A percentile compares a stretch with the other conserved stretches of the same genome.
Evolutionary conservation across 2,329 filamentous ascomycete genomes (phyloP).

Genomic region (Aspergillus hiratsukae): DNA sequence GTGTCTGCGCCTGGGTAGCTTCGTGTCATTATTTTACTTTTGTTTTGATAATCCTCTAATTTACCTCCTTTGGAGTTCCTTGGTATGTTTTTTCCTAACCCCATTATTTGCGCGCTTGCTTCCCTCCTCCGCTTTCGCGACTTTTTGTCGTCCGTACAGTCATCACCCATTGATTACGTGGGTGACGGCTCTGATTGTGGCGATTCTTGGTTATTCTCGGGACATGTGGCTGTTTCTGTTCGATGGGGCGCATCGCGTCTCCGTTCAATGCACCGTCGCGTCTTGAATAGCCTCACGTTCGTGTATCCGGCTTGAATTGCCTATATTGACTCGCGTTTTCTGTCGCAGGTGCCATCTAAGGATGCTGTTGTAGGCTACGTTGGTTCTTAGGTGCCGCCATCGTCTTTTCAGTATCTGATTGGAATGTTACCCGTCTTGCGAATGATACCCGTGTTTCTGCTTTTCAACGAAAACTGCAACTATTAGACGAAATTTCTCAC

Average conservation of each 20-base stretch:
- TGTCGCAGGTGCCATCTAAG: constrained; percentile 18
- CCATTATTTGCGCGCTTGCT: not conserved
- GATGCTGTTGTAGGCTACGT: constrained; percentile 28
- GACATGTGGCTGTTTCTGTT: constrained; percentile 7
- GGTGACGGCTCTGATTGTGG: not conserved
- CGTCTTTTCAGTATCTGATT: constrained; percentile 21
- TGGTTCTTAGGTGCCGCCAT: constrained; percentile 12
- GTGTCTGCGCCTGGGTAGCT: constrained; percentile 8
- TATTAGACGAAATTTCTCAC: constrained; percentile 5
- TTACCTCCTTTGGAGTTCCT: not conserved
- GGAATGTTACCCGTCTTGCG: constrained; percentile 16
- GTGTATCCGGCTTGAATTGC: not conserved
- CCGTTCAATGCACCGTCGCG: constrained; percentile 13
- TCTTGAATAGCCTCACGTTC: constrained; percentile 5
- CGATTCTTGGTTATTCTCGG: constrained; percentile 7
- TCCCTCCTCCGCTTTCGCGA: not conserved
- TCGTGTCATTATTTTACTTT: constrained; percentile 5
- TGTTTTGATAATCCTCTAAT: constrained; percentile 6
- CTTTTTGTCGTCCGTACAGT: not conserved
- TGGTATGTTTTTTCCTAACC: not conserved
- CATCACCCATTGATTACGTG: not conserved
- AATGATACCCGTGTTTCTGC: constrained; percentile 16
- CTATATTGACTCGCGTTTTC: constrained; percentile 12
- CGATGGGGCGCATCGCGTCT: constrained; percentile 8
- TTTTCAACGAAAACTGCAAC: constrained; percentile 4